Evolutionary conservation across 148 eudicot species (phyloP), one percentile per base, ranked within the genome.

Genomic region (Heliosperma pusillum): DNA sequence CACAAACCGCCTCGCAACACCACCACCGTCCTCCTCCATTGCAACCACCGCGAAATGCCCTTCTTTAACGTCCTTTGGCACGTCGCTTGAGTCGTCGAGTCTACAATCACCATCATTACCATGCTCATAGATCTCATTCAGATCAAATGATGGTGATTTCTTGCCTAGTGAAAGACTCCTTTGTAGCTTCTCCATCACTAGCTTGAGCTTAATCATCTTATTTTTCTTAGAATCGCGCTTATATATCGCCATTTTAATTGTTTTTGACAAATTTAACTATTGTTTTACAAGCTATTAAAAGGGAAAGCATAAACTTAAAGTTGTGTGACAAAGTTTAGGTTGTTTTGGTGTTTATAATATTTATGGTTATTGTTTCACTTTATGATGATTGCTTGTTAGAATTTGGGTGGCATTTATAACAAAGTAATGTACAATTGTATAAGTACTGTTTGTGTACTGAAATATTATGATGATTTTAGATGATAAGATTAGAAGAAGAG

Each of bases 11-110:
- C 82, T 85, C 62, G 78, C 83, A 19, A 13, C 13, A 24, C 85
- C 85, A 4, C 85, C 86, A 2, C 80, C 74, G 6, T 81, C 72
- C 0, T 81, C 82, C 5, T 80, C 90, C 56, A 25, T 76, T 1
- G 90, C 92, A 30, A 85, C 85, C 78, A 89, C 97, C 1, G 89
- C 89, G 55, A 91, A 91, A 36, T 88, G 89, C n/a, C 97, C 92
- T 77, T 91, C 88, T 73, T 89, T 88, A 4, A 88, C 93, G 21
- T 85, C 93, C 15, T 81, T 33, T 3, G 91, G 90, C 44, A 89
- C 84, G 26, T 58, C 21, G 22, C 19, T 73, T 4, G 76, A 53
- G 27, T 45, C 60, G n/a, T n/a, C n/a, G n/a, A n/a, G n/a, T n/a
- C n/a, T n/a, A n/a, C n/a, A 21, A 36, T 58, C 77, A n/a, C n/a